phyloP scores from a whole-genome alignment of 2,329 filamentous ascomycete genomes.

The Fusarium sulawesiense region DNA sequence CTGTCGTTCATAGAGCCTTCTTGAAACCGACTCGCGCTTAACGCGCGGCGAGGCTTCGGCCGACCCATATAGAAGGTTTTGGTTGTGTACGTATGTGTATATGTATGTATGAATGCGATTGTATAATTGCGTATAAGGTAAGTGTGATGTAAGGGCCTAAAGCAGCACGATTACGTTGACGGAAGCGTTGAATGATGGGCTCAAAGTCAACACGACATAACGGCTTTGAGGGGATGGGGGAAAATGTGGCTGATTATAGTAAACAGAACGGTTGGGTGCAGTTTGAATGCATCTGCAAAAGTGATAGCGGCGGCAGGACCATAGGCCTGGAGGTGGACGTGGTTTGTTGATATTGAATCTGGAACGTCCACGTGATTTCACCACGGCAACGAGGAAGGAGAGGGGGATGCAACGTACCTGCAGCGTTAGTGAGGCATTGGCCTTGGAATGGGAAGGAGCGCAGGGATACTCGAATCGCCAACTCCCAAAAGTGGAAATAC shows the following conservation, averaged over 20 bases:
- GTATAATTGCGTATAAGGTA: constrained; percentile 12
- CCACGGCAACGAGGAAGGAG: constrained; percentile 48
- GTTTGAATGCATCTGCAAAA: constrained; percentile 6
- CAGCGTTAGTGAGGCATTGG: constrained; percentile 36
- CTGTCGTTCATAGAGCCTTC: constrained; percentile 92
- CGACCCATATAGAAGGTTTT: constrained; percentile 44
- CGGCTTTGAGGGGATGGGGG: constrained; percentile 1
- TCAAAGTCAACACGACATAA: constrained; percentile 18
- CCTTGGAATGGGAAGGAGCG: constrained; percentile 32
- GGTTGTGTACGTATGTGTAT: constrained; percentile 12
- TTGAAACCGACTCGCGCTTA: constrained; percentile 66
- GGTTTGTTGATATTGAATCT: constrained; percentile 44
- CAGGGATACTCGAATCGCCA: constrained; percentile 21
- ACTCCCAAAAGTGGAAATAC: constrained; percentile 26
- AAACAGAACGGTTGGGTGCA: constrained; percentile 18
- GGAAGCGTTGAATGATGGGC: constrained; percentile 13
- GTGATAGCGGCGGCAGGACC: constrained; percentile 14
- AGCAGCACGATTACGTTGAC: constrained; percentile 25
- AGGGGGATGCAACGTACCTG: constrained; percentile 40
- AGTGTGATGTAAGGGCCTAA: constrained; percentile 2
- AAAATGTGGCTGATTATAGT: constrained; percentile 25
- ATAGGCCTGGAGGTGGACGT: not conserved
- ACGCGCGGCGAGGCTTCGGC: constrained; percentile 50
- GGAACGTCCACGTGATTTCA: constrained; percentile 48
- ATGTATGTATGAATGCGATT: constrained; percentile 11